These are phyloP conservation scores for Byssoonygena ceratinophila DNA, from an alignment of 2,329 filamentous ascomycete species.

Conservation along the genomic window DNA sequence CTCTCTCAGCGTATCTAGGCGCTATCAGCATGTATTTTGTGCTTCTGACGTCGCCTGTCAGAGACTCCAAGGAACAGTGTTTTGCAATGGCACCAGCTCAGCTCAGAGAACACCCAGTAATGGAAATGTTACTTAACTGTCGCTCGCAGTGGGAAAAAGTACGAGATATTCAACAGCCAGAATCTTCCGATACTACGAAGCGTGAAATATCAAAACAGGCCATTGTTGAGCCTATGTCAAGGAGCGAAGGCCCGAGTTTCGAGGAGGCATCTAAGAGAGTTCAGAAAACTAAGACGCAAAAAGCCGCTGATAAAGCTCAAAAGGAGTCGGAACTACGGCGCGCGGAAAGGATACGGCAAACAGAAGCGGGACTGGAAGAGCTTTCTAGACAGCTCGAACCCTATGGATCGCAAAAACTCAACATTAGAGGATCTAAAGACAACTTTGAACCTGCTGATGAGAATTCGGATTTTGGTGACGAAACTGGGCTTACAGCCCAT, in stretches of 20 bases:
- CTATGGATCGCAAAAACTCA: slow-evolving; percentile 40
- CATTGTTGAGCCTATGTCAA: slow-evolving; percentile 15
- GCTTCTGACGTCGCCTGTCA: slow-evolving; percentile 69
- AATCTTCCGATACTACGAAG: slow-evolving; percentile 24
- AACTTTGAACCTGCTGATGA: slow-evolving; percentile 35
- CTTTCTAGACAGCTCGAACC: slow-evolving; percentile 51
- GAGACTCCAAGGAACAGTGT: slow-evolving; percentile 44
- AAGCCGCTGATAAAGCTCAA: slow-evolving; percentile 44
- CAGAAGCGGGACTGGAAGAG: slow-evolving; percentile 63
- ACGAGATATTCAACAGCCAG: slow-evolving; percentile 50
- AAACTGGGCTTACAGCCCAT: slow-evolving; percentile 63
- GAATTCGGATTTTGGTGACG: slow-evolving; percentile 88
- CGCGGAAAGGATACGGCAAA: slow-evolving; percentile 43
- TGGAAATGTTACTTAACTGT: slow-evolving; percentile 71
- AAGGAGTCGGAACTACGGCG: slow-evolving; percentile 45
- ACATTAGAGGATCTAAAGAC: slow-evolving; percentile 22
- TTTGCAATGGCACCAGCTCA: slow-evolving; percentile 64
- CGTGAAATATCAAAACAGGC: slow-evolving; percentile 13
- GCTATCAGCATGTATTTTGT: slow-evolving; percentile 90
- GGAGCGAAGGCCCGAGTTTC: slow-evolving; percentile 24
- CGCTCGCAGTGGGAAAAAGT: slow-evolving; percentile 69
- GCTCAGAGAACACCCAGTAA: slow-evolving; percentile 79
- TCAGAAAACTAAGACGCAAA: slow-evolving; percentile 40
- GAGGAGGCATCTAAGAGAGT: slow-evolving; percentile 25
- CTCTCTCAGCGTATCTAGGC: slow-evolving; percentile 75